phyloP scores from a whole-genome alignment of 73 alveolate species.

The Paramecium caudatum region DNA sequence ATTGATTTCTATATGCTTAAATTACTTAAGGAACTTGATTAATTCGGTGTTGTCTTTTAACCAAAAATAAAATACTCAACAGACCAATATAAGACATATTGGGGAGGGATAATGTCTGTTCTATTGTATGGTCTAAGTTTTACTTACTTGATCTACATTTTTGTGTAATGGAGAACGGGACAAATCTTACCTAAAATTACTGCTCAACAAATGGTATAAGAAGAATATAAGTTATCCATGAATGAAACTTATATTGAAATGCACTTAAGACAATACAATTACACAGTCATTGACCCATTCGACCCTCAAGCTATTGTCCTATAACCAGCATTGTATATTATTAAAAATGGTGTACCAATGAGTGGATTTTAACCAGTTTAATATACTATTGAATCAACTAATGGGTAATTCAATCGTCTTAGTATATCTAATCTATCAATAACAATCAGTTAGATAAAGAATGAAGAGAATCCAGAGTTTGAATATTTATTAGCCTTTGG shows the following conservation, averaged over 20 bases:
- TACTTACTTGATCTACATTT: slow-evolving; percentile 2
- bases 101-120: slow-evolving; percentile 43
- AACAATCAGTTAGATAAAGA: background rate
- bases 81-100: background rate
- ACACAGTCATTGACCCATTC: slow-evolving; percentile 23
- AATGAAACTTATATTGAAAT: background rate
- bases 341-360: slow-evolving; percentile 11
- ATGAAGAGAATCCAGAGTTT: background rate
- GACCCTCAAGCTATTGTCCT: slow-evolving; percentile 25
- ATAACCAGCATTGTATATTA: background rate
- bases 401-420: background rate
- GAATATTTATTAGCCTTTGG: slow-evolving; percentile 5
- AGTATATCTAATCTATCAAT: background rate
- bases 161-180: background rate
- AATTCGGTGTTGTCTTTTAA: slow-evolving; percentile 44
- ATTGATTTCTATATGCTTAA: slow-evolving; percentile 17
- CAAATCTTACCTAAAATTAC: slow-evolving; percentile 33
- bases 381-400: no score
- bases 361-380: no score
- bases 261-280: background rate
- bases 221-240: background rate
- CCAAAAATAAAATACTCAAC: slow-evolving; percentile 27
- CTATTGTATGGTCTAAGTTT: slow-evolving; percentile 45
- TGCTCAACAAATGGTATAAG: background rate
- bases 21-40: slow-evolving; percentile 21